Evolutionary conservation across 371 early-diverging fungal genomes (phyloP).

Genomic region (Mucor saturninus): DNA sequence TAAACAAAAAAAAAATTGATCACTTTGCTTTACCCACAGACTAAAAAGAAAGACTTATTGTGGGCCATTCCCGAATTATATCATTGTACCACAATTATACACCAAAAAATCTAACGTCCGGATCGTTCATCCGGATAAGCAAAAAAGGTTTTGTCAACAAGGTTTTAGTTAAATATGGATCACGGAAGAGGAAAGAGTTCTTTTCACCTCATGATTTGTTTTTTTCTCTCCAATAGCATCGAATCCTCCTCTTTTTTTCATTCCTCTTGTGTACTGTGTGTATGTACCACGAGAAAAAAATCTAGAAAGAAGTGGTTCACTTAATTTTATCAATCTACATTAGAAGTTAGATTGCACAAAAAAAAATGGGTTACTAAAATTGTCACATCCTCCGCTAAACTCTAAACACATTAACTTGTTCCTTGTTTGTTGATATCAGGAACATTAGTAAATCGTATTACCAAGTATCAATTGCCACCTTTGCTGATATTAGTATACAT

Average conservation of each 20-base stretch:
- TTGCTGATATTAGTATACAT: too few species aligned
- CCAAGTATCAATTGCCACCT: not conserved
- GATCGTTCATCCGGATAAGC: not conserved
- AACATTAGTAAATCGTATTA: not conserved
- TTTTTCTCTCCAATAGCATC: not conserved
- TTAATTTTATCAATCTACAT: not conserved
- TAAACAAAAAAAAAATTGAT: not conserved
- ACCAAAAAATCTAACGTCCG: slow-evolving; percentile 6
- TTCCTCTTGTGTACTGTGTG: not conserved
- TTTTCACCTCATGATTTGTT: not conserved
- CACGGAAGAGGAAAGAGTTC: not conserved
- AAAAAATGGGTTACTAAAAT: slow-evolving; percentile 6
- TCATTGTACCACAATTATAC: slow-evolving; percentile 1
- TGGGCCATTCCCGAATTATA: not conserved
- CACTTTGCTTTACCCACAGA: slow-evolving; percentile 2
- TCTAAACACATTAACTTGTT: slow-evolving; percentile 2
- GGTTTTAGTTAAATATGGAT: not conserved
- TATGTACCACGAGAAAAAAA: not conserved
- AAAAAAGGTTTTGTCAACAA: slow-evolving; percentile 1
- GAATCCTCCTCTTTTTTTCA: not conserved
- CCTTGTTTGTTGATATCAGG: not conserved
- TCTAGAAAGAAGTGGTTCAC: not conserved
- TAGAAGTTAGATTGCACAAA: slow-evolving; percentile 3
- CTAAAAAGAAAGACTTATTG: not conserved
- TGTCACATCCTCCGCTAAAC: slow-evolving; percentile 7